These are phyloP conservation scores for Phytophthora pluvialis DNA, from an alignment of 352 stramenopile genomes.

Conservation along the genomic window DNA sequence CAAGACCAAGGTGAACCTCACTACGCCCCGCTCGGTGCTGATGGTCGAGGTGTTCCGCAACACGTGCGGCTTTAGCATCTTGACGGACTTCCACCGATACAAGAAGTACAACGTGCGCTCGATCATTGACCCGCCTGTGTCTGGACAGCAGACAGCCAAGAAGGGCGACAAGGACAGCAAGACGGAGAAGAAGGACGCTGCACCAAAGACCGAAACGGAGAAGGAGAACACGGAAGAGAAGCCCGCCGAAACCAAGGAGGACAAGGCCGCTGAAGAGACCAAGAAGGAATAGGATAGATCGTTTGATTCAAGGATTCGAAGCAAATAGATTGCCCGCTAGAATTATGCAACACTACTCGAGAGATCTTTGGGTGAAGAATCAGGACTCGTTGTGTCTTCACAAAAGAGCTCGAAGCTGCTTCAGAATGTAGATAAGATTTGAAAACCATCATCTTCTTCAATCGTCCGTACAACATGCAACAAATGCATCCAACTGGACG, in stretches of 20 bases:
- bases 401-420: slow-evolving; percentile 24
- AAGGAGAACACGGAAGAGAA: slow-evolving; percentile 14
- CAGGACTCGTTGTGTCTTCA: slow-evolving; percentile 38
- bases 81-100: slow-evolving; percentile 77
- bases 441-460: slow-evolving; percentile 72
- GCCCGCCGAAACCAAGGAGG: neutral
- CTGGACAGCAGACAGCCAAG: slow-evolving; percentile 40
- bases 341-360: neutral
- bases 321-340: slow-evolving; percentile 10
- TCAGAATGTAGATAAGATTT: slow-evolving; percentile 78
- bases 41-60: slow-evolving; percentile 81
- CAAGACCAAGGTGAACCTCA: slow-evolving; percentile 81
- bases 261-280: slow-evolving; percentile 16
- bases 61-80: slow-evolving; percentile 74
- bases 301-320: slow-evolving; percentile 1
- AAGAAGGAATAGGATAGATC: slow-evolving; percentile 15
- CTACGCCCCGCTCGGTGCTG: slow-evolving; percentile 61
- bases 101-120: slow-evolving; percentile 84
- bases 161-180: slow-evolving; percentile 29
- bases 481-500: neutral
- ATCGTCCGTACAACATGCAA: slow-evolving; percentile 12
- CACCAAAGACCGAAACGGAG: slow-evolving; percentile 6
- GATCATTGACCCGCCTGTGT: slow-evolving; percentile 66
- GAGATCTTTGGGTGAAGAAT: slow-evolving; percentile 30
- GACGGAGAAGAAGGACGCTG: slow-evolving; percentile 14